Percentiles rank a stretch among this genome's conserved stretches.
Evolutionary conservation across 371 early-diverging fungal species (phyloP).

Genomic region (Syncephalis fuscata): DNA sequence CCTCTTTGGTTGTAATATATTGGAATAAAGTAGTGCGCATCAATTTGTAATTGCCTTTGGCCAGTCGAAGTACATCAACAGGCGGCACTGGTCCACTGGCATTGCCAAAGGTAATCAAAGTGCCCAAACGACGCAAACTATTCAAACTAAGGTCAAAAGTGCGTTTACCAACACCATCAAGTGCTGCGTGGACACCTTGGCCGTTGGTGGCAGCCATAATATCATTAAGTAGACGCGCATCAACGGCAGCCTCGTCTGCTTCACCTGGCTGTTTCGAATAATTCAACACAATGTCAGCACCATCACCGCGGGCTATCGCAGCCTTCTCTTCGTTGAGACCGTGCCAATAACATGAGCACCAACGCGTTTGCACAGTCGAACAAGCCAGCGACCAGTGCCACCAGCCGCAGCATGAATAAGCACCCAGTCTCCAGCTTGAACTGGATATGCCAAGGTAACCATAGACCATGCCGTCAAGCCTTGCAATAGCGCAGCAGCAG

Average conservation of each 20-base stretch:
- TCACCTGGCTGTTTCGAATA: conserved; percentile 22
- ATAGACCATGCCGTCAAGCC: conserved; percentile 74
- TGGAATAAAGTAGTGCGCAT: conserved; percentile 61
- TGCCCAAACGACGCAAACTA: conserved; percentile 58
- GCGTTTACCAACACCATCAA: conserved; percentile 82
- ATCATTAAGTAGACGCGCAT: conserved; percentile 41
- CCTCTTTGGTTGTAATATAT: conserved; percentile 48
- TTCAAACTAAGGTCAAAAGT: conserved; percentile 67
- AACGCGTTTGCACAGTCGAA: conserved; percentile 48
- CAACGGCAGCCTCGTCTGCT: conserved; percentile 32
- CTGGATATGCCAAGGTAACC: conserved; percentile 50
- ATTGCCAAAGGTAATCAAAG: conserved; percentile 82
- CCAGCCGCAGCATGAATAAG: conserved; percentile 88
- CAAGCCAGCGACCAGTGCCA: conserved; percentile 66
- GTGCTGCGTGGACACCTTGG: conserved; percentile 70
- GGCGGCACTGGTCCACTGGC: conserved; percentile 76
- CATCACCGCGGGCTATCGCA: conserved; percentile 41
- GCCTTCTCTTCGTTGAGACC: conserved; percentile 73
- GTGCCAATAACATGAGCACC: conserved; percentile 89
- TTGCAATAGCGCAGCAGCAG: conserved; percentile 47
- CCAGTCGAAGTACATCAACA: conserved; percentile 41
- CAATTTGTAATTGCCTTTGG: conserved; percentile 53
- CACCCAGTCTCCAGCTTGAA: conserved; percentile 60
- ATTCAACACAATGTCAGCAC: conserved; percentile 62
- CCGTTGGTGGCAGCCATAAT: conserved; percentile 25